Percentiles rank a stretch among this genome's conserved stretches.
Evolutionary conservation across 805 yeast genomes (phyloP).

Genomic region (Candida hungchunana): DNA sequence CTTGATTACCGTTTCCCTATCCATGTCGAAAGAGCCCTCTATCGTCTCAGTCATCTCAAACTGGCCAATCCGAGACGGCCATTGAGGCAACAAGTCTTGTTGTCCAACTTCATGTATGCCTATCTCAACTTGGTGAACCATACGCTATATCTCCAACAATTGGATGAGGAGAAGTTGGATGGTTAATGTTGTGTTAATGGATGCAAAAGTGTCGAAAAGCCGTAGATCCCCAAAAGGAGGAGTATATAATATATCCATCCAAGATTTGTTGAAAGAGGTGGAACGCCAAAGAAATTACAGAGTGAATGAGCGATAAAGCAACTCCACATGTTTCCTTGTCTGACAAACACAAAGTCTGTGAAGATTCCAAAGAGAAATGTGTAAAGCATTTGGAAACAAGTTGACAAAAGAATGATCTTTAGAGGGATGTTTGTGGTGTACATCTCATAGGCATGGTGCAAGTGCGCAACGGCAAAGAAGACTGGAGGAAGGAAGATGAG

Average conservation of each 20-base stretch:
- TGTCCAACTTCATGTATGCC: slow-evolving; percentile 97
- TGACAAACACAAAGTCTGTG: slow-evolving; percentile 52
- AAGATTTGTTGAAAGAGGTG: slow-evolving; percentile 35
- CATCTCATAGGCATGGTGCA: slow-evolving; percentile 64
- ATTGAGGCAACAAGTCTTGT: slow-evolving; percentile 82
- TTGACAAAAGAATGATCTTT: slow-evolving; percentile 31
- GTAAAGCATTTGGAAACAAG: slow-evolving; percentile 52
- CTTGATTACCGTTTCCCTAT: slow-evolving; percentile 84
- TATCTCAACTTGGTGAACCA: slow-evolving; percentile 93
- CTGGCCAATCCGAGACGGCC: slow-evolving; percentile 92
- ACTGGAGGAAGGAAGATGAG: slow-evolving; percentile 48
- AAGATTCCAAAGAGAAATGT: slow-evolving; percentile 71
- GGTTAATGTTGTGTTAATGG: slow-evolving; percentile 12
- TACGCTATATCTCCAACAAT: slow-evolving; percentile 71
- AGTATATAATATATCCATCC: slow-evolving; percentile 32
- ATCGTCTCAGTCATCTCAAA: slow-evolving; percentile 86
- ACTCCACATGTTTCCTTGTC: slow-evolving; percentile 51
- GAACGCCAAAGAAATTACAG: slow-evolving; percentile 73
- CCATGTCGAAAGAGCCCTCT: slow-evolving; percentile 94
- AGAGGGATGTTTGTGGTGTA: slow-evolving; percentile 29
- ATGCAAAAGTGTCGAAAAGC: slow-evolving; percentile 31
- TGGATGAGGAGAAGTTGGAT: slow-evolving; percentile 36
- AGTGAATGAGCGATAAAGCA: slow-evolving; percentile 55
- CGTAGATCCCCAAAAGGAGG: slow-evolving; percentile 39
- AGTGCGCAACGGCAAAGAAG: slow-evolving; percentile 72